Base-by-base conservation (phyloP, 2,329 filamentous ascomycete genomes). In the Alternaria triticina region DNA sequence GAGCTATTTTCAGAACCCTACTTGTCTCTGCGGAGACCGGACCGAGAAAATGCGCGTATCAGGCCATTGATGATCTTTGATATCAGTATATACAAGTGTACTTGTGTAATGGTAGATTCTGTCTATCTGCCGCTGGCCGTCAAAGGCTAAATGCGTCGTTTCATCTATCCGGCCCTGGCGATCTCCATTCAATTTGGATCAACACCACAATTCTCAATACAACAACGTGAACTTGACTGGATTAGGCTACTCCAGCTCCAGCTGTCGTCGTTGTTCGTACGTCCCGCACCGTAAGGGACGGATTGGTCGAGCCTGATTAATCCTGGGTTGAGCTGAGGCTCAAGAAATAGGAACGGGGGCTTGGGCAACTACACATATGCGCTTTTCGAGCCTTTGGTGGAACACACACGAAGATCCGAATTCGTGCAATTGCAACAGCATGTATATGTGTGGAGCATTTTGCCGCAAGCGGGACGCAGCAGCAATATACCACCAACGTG, bases 101-200 rank as follows among this genome's bases (percentile, higher is more conserved):
- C 36, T 28, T 30, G 27, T 58, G 30, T 54, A 7, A 1, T 1
- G 7, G 33, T 15, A 1, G 43, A 56, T 40, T 17, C 62, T 54
- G 67, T 67, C n/a, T 67, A 67, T 68, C 25, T 57, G 44, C 47
- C 54, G 61, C 67, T 64, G 60, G 65, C 57, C 27, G 67, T 65
- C 65, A 63, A 59, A 68, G 73, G 71, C 64, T 76, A 75, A 75
- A 74, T 61, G 40, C 57, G 17, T 55, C 33, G 61, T 33, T 68
- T 64, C 65, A 71, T 71, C 50, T 66, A 64, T 51, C 62, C 36
- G 61, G 55, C 57, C 66, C 63, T 60, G 54, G 43, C 60, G 58
- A 70, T 66, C 54, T 59, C 60, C 61, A 43, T 55, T 62, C 47
- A 57, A 54, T 62, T 25, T 59, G 66, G 61, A 44, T n/a, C 54